Base-by-base conservation (phyloP, 176 grass and related monocot genomes). In the Phoenix dactylifera region DNA sequence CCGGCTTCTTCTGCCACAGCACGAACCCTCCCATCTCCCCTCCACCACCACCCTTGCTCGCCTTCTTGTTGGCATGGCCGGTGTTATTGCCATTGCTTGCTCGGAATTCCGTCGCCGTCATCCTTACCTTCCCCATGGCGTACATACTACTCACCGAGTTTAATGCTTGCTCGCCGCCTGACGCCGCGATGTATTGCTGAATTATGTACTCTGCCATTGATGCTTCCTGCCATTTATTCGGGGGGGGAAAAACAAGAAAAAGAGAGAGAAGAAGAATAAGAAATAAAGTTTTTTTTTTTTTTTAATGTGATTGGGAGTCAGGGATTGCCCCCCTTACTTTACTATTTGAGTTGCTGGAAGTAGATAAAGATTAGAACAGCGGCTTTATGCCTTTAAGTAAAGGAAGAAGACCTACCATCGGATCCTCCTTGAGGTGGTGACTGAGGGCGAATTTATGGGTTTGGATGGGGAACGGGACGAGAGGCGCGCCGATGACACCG, bases 151-250 rank as follows among this genome's bases (percentile, higher is more conserved):
- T 55, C 4, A 55, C 18, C 26, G 59, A 25, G 6, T 44, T 55
- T 26, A 73, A 16, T 50, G 59, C 70, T 17, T 55, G 15, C 50
- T 63, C 59, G 6, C 70, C 70, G 12, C 70, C 70, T 16, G 51
- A 28, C 4, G 70, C 70, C 18, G 70, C 59, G 26, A 73, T 25
- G n/a, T 73, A 73, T 49, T 73, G 70, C 70, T 44, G 26, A 9
- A 73, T 14, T n/a, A 73, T 73, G 59, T 73, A 73, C 4, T 55
- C 55, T 4, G 70, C 70, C 51, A 63, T 73, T 6, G 59, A 73
- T 15, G 15, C 70, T 51, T 55, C 50, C 70, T 63, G 5, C 18
- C 51, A 18, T 44, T 44, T 44, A 44, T 44, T 44, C 10, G 9
- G 10, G 10, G 10, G 3, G 2, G 3, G 14, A 14, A 14, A 3